Base-by-base conservation (phyloP, 768 basidiomycete species). In the Nidularia sp. region DNA sequence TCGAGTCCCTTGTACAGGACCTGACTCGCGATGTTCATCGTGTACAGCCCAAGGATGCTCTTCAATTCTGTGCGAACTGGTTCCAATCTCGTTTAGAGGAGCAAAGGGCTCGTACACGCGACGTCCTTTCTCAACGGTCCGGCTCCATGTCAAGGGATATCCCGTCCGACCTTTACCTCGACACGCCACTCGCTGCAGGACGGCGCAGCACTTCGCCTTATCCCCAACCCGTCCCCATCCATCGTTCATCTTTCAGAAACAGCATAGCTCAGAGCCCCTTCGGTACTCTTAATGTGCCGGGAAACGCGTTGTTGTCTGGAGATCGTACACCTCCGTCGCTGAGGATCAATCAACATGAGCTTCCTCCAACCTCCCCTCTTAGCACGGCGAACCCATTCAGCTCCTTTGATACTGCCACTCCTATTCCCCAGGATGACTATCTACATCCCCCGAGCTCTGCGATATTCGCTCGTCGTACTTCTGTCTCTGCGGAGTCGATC, bases 401-500 rank as follows among this genome's bases (percentile, higher is more conserved):
- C 45, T 71, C 74, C 18, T 85, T 78, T 52, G 80, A 84, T 55
- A 64, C 65, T 34, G 60, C 70, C 35, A 72, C 80, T 1, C 74
- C 78, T 1, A 74, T 74, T 53, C 78, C 77, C 60, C 69, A 70
- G 59, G 80, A 77, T 15, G 86, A 90, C 62, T 88, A 81, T 59
- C 76, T 92, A n/a, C 82, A 85, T 42, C 80, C 86, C 0, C 86
- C 86, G 18, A 80, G 80, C 4, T 79, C 86, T 67, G 88, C 85
- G 60, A 90, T 85, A 64, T 80, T 98, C 64, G 92, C 92, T 32
- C 84, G 97, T 35, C 85, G 97, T 42, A 90, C 91, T 2, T 98
- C 95, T 35, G 93, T 99, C 53, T 93, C 90, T 50, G 97, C 97
- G 4, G 97, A 99, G 68, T 93, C 94, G 3, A 93, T 98, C 64